These are phyloP conservation scores for Ephemerocybe angulata DNA, from an alignment of 768 basidiomycete genomes.

Conservation along the genomic window DNA sequence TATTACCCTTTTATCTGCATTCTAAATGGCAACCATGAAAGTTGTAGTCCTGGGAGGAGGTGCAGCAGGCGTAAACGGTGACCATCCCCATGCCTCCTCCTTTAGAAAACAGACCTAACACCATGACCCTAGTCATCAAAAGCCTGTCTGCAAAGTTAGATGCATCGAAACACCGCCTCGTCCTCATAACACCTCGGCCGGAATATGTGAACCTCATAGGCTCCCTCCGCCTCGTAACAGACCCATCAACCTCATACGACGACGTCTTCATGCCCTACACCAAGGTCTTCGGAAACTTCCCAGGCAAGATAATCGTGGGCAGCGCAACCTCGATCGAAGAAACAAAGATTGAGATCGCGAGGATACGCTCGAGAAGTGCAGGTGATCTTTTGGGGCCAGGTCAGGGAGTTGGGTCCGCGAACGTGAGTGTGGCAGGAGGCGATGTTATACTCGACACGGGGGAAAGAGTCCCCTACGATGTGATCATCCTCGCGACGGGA, in stretches of 20 bases:
- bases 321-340: slow-evolving; percentile 26
- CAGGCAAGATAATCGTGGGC: slow-evolving; percentile 37
- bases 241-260: slow-evolving; percentile 30
- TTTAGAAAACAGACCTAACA: neutral
- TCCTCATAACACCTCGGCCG: slow-evolving; percentile 48
- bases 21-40: too few relatives aligned
- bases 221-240: slow-evolving; percentile 45
- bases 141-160: slow-evolving; percentile 15
- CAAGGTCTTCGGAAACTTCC: slow-evolving; percentile 18
- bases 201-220: slow-evolving; percentile 47
- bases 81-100: neutral
- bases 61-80: slow-evolving; percentile 6
- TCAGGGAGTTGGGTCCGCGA: neutral
- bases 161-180: slow-evolving; percentile 39
- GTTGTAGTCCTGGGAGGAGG: slow-evolving; percentile 8
- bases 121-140: neutral
- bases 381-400: neutral
- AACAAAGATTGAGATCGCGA: slow-evolving; percentile 7
- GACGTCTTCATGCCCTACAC: slow-evolving; percentile 20
- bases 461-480: slow-evolving; percentile 31
- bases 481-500: slow-evolving; percentile 57
- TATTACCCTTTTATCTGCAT: too few relatives aligned
- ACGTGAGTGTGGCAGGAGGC: neutral
- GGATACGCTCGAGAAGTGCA: slow-evolving; percentile 35
- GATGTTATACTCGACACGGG: slow-evolving; percentile 3